Evolutionary conservation across 768 basidiomycete species (phyloP).

Genomic region (Chalciporus pseudorubinellus): DNA sequence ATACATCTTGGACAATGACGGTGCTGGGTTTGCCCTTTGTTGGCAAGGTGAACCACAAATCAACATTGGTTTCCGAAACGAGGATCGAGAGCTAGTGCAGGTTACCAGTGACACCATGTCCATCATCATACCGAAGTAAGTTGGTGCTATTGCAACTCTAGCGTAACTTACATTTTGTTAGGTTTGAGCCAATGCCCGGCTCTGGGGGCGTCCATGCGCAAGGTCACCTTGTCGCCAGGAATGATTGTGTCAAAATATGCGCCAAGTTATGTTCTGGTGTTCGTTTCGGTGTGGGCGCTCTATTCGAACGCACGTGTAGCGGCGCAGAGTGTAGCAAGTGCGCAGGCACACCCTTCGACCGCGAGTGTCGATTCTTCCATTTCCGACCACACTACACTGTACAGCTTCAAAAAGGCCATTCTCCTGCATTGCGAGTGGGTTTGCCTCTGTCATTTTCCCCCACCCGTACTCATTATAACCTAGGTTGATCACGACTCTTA

Average conservation of each 20-base stretch:
- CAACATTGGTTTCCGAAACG: slow-evolving; percentile 66
- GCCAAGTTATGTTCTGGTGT: slow-evolving; percentile 84
- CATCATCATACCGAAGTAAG: slow-evolving; percentile 84
- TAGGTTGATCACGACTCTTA: slow-evolving; percentile 69
- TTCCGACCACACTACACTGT: slow-evolving; percentile 83
- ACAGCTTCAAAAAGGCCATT: slow-evolving; percentile 48
- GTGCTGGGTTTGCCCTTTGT: slow-evolving; percentile 84
- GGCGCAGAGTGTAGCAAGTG: slow-evolving; percentile 64
- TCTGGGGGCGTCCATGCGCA: slow-evolving; percentile 16
- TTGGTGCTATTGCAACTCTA: slow-evolving; percentile 5
- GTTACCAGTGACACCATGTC: slow-evolving; percentile 76
- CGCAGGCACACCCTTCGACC: slow-evolving; percentile 59
- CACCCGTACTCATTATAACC: not conserved
- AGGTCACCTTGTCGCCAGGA: slow-evolving; percentile 20
- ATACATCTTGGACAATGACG: slow-evolving; percentile 60
- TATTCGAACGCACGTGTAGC: slow-evolving; percentile 76
- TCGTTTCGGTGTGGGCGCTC: slow-evolving; percentile 81
- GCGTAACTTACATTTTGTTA: slow-evolving; percentile 8
- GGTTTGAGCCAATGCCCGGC: slow-evolving; percentile 19
- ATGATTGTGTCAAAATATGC: slow-evolving; percentile 63
- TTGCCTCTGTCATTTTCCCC: not conserved
- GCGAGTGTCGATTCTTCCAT: slow-evolving; percentile 75
- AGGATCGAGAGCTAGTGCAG: slow-evolving; percentile 77
- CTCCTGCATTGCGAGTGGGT: slow-evolving; percentile 48
- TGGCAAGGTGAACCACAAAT: slow-evolving; percentile 78